phyloP scores from a whole-genome alignment of 2,329 filamentous ascomycete genomes.

The Periconia sp. region DNA sequence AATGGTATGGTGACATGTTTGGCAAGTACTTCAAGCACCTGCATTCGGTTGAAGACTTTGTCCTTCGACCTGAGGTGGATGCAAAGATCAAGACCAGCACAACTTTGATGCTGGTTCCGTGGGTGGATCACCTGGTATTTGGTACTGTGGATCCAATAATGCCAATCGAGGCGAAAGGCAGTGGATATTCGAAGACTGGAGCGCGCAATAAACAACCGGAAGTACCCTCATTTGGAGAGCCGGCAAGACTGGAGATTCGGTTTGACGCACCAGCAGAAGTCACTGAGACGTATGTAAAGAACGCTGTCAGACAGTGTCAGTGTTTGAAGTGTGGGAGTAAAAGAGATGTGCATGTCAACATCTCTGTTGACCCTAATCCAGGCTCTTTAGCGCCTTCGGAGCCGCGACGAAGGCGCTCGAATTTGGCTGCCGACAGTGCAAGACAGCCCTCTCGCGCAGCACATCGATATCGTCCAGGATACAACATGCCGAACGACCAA shows the following conservation, averaged over 20 bases:
- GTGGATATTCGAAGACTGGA: slow-evolving; percentile 26
- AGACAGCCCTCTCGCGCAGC: slow-evolving; percentile 16
- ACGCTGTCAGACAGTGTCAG: slow-evolving; percentile 33
- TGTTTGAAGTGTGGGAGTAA: slow-evolving; percentile 40
- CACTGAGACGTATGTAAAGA: slow-evolving; percentile 34
- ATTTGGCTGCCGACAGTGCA: not conserved
- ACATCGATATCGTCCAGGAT: slow-evolving; percentile 29
- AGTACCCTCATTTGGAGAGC: slow-evolving; percentile 26
- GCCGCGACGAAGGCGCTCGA: not conserved
- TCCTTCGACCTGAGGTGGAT: slow-evolving; percentile 34
- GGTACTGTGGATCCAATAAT: slow-evolving; percentile 37
- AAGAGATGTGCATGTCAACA: slow-evolving; percentile 36
- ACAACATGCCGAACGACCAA: slow-evolving; percentile 23
- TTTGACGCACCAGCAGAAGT: slow-evolving; percentile 35
- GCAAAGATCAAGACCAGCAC: slow-evolving; percentile 29
- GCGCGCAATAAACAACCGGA: slow-evolving; percentile 7
- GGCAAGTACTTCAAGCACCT: slow-evolving; percentile 38
- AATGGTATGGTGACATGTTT: slow-evolving; percentile 44
- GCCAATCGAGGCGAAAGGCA: slow-evolving; percentile 35
- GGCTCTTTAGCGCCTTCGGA: slow-evolving; percentile 4
- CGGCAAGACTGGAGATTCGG: slow-evolving; percentile 35
- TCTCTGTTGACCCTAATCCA: slow-evolving; percentile 36
- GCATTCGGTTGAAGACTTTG: slow-evolving; percentile 33
- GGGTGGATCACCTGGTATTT: slow-evolving; percentile 36
- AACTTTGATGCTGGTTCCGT: slow-evolving; percentile 38